Evolutionary conservation across 2,329 filamentous ascomycete species (phyloP), one percentile per base, ranked within the genome.

Genomic region (Sporothrix sp.): DNA sequence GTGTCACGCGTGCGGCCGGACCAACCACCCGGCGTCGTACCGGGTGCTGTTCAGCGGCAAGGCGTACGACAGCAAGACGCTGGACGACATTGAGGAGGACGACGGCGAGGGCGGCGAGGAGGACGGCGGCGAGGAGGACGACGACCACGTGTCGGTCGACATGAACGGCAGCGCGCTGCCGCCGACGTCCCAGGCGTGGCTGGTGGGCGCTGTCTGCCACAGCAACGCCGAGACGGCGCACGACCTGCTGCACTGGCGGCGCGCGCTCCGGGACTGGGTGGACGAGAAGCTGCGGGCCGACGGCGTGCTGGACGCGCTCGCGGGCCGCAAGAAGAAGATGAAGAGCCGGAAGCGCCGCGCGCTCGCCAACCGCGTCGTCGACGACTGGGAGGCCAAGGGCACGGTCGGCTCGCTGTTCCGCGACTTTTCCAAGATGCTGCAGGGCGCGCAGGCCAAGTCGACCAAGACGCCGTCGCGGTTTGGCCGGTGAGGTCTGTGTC

Each of bases 241-340:
- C 60, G 75, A 74, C 1, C 72, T 91, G 3, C 74, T 80, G 4
- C 87, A 93, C 65, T 90, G 87, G 87, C 82, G 83, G 51, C 78
- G 77, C 53, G 77, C 81, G 40, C 76, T 91, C n/a, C 82, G 85
- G 60, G 74, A 82, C 56, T 85, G 78, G 75, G 81, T 90, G 0
- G 71, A 84, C 21, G 72, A 75, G 25, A 78, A 76, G 48, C 75
- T 93, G 0, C 65, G 72, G 21, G 64, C 64, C 1, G 71, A 81
- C 52, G 80, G 79, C 0, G 74, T 83, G 56, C 71, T 84, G 55
- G 69, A 35, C 30, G 3, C 11, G 28, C 50, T 54, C 16, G 47
- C 36, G 4, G 39, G 45, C 7, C 71, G 84, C 8, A 79, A 82
- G 52, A 71, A 69, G 52, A 71, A 69, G 51, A 76, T 79, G 76